Conservation (phyloP, 2,329 filamentous ascomycete genomes). For the Scopulariopsis brevicaulis region DNA sequence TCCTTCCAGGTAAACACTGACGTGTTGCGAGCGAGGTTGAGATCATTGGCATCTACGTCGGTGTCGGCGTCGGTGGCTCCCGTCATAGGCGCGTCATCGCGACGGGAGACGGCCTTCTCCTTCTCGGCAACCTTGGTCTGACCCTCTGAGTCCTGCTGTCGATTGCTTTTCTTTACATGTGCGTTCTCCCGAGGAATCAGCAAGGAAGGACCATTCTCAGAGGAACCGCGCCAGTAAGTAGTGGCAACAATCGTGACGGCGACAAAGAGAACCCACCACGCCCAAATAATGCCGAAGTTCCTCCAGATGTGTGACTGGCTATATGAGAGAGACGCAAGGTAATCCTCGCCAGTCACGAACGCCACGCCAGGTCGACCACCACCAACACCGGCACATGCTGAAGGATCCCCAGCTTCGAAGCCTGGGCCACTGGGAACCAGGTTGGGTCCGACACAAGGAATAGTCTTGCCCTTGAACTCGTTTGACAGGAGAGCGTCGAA, state of each 20-base stretch:
- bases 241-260: constrained; percentile 47
- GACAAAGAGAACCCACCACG: constrained; percentile 50
- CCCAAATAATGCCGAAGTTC: constrained; percentile 52
- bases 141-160: constrained; percentile 28
- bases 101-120: constrained; percentile 2
- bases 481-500: constrained; percentile 61
- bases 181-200: constrained; percentile 51
- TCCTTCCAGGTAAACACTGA: constrained; percentile 67
- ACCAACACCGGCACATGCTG: constrained; percentile 46
- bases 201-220: constrained; percentile 36
- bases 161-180: constrained; percentile 18
- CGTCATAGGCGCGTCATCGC: not conserved
- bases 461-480: constrained; percentile 48
- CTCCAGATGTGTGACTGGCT: constrained; percentile 40
- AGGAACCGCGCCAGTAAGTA: constrained; percentile 39
- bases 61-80: constrained; percentile 29
- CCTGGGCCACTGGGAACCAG: constrained; percentile 37
- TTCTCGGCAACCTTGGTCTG: constrained; percentile 25
- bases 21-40: constrained; percentile 45
- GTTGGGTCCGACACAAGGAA: constrained; percentile 32
- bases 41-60: constrained; percentile 24
- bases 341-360: constrained; percentile 44
- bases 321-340: constrained; percentile 43
- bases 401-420: constrained; percentile 28
- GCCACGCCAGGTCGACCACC: constrained; percentile 38